These are phyloP conservation scores for Fistulinella prunicolor DNA, from an alignment of 768 basidiomycete genomes.

Conservation along the genomic window DNA sequence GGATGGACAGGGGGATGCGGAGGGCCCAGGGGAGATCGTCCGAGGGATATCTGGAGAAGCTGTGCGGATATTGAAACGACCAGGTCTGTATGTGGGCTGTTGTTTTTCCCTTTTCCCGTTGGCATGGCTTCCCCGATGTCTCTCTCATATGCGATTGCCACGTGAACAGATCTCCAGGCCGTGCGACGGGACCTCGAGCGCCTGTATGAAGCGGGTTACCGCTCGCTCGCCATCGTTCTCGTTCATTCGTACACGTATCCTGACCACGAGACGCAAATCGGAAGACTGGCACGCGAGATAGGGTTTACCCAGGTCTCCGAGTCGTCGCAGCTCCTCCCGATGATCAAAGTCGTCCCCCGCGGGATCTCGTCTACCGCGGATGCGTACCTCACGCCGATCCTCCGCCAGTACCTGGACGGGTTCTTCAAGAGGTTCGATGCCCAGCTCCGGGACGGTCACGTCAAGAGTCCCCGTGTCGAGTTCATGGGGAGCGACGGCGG, in stretches of 20 bases:
- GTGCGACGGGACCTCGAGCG: constrained; percentile 62
- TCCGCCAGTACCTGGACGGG: constrained; percentile 80
- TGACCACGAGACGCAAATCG: constrained; percentile 76
- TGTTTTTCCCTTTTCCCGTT: neutral
- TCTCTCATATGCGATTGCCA: neutral
- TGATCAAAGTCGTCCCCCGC: constrained; percentile 95
- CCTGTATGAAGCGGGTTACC: constrained; percentile 79
- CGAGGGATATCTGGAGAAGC: constrained; percentile 86
- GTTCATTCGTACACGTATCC: constrained; percentile 93
- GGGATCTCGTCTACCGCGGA: constrained; percentile 92
- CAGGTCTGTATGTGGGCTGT: constrained; percentile 38
- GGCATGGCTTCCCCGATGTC: neutral
- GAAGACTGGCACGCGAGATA: constrained; percentile 65
- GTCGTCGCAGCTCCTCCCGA: constrained; percentile 82
- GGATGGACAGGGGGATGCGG: constrained; percentile 66
- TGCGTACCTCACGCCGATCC: constrained; percentile 91
- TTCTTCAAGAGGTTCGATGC: constrained; percentile 89
- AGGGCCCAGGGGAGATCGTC: constrained; percentile 80
- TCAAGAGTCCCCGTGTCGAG: constrained; percentile 72
- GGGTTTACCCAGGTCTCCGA: constrained; percentile 92
- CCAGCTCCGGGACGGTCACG: constrained; percentile 57
- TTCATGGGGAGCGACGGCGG: constrained; percentile 97
- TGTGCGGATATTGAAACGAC: constrained; percentile 74
- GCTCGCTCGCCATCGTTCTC: constrained; percentile 85
- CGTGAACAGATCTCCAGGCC: constrained; percentile 43